Evolutionary conservation across 768 basidiomycete genomes (phyloP), one percentile per base, ranked within the genome.

Genomic region (Phylloporus sp.): DNA sequence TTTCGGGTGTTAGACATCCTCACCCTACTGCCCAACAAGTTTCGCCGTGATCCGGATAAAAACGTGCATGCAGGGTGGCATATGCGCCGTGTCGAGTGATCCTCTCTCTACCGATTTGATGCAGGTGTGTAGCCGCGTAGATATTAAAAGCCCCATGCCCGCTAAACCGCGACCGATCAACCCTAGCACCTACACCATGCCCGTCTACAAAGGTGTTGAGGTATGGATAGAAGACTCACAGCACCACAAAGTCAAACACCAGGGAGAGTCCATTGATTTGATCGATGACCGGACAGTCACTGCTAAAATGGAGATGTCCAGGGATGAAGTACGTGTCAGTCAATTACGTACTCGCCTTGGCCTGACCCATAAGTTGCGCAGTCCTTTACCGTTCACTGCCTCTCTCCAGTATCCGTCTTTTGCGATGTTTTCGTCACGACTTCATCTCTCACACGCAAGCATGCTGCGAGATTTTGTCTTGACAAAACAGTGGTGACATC

Each of bases 141-240:
- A 42, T 48, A 36, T 50, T 44, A 41, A 50, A 49, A 11, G 26
- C 45, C 26, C 20, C 22, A 43, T 24, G 32, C 31, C n/a, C 31
- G 12, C n/a, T 31, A 22, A 32, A 18, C 44, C 22, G 24, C 39
- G 34, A 46, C 24, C 20, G 34, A 47, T 32, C 41, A 48, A 40
- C 28, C 36, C 18, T 47, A 34, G 12, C 23, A 9, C 55, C 31
- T 31, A 43, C 51, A 28, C 36, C 18, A 61, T 60, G 59, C 55
- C 56, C 41, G 41, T 41, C 18, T 47, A 52, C 59, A 54, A 43
- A 20, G 49, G 23, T 23, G 45, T 60, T 35, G 59, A 60, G 29
- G 49, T 50, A 22, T 61, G 59, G 60, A 36, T 58, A 20, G 56
- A 61, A 31, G 59, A 58, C 27, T 51, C 56, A 10, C n/a, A 45